Evolutionary conservation across 2,329 filamentous ascomycete species (phyloP).

Genomic region (Botrytis hyacinthi): DNA sequence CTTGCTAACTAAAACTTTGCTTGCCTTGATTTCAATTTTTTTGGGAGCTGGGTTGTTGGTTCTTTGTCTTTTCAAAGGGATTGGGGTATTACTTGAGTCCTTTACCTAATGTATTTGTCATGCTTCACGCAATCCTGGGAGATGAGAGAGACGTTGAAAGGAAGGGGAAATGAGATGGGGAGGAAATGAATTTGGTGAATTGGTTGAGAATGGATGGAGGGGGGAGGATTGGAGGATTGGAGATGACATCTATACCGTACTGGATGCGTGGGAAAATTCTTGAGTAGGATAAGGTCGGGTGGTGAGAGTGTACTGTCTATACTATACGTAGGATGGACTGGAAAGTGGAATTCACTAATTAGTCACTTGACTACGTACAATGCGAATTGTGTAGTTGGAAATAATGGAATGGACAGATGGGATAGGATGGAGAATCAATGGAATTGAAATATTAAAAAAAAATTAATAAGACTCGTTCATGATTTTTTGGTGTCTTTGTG

Average conservation of each 20-base stretch:
- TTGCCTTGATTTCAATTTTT: slow-evolving; percentile 6
- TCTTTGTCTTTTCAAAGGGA: background rate
- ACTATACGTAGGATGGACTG: background rate
- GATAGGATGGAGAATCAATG: background rate
- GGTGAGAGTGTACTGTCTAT: background rate
- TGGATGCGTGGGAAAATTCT: background rate
- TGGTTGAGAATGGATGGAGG: background rate
- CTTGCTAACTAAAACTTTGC: slow-evolving; percentile 10
- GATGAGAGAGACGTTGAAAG: background rate
- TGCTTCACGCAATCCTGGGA: background rate
- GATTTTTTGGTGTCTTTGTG: background rate
- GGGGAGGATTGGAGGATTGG: background rate
- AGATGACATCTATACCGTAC: background rate
- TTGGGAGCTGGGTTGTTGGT: slow-evolving; percentile 3
- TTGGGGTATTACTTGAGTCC: background rate
- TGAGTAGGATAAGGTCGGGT: background rate
- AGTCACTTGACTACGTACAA: background rate
- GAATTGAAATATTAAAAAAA: background rate
- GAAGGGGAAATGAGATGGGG: background rate
- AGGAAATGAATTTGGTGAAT: background rate
- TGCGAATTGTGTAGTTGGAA: background rate
- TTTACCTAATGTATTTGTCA: background rate
- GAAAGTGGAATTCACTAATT: background rate
- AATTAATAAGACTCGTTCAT: background rate
- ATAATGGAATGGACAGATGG: background rate